Evolutionary conservation across 2,329 filamentous ascomycete genomes (phyloP).

Genomic region (Fusarium sulawesiense): DNA sequence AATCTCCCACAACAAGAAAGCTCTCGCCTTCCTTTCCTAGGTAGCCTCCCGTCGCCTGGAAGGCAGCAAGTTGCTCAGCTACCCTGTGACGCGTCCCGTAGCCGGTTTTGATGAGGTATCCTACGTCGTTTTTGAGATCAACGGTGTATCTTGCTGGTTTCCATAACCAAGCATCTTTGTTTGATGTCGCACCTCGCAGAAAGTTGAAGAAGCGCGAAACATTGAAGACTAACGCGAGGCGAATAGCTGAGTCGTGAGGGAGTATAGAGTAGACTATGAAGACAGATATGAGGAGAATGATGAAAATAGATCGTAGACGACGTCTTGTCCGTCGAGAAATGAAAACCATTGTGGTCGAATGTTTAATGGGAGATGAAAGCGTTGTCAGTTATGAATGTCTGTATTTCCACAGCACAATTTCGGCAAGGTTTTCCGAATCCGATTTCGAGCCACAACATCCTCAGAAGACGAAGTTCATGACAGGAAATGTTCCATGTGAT

Average conservation of each 20-base stretch:
- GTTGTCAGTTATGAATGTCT: slow-evolving; percentile 9
- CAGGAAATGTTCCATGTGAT: not conserved
- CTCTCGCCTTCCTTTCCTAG: slow-evolving; percentile 54
- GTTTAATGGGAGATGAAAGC: slow-evolving; percentile 6
- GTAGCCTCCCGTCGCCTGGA: slow-evolving; percentile 50
- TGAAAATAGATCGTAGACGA: slow-evolving; percentile 41
- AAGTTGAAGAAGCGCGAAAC: slow-evolving; percentile 47
- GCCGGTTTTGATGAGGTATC: slow-evolving; percentile 66
- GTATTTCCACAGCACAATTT: slow-evolving; percentile 7
- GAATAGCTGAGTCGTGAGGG: slow-evolving; percentile 50
- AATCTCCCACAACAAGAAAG: slow-evolving; percentile 64
- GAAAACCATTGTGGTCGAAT: slow-evolving; percentile 22
- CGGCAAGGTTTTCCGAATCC: not conserved
- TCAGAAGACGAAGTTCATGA: not conserved
- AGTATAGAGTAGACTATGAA: slow-evolving; percentile 46
- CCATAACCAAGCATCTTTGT: slow-evolving; percentile 57
- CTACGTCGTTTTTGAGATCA: slow-evolving; percentile 60
- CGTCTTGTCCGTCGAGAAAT: slow-evolving; percentile 47
- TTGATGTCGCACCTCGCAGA: slow-evolving; percentile 45
- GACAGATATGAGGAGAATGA: slow-evolving; percentile 43
- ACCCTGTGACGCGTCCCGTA: slow-evolving; percentile 65
- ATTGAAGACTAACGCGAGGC: slow-evolving; percentile 52
- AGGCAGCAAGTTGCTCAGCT: slow-evolving; percentile 59
- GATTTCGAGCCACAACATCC: slow-evolving; percentile 17
- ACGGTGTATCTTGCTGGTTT: slow-evolving; percentile 55